Evolutionary conservation across 768 basidiomycete species (phyloP).

Genomic region (Ramaria rubella): DNA sequence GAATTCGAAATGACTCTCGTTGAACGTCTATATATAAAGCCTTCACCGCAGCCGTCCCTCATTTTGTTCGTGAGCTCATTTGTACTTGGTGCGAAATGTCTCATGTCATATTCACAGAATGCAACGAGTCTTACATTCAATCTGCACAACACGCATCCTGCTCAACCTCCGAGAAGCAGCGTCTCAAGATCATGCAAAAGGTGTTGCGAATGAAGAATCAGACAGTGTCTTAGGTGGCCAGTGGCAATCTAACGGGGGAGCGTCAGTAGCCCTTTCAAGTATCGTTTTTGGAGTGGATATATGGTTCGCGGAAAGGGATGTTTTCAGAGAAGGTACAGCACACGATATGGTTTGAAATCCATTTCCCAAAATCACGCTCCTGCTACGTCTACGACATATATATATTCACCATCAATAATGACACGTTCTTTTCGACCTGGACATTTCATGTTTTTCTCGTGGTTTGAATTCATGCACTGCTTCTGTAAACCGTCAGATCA

Average conservation of each 20-base stretch:
- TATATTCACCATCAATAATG: too few species aligned
- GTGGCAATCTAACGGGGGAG: background rate
- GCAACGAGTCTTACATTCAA: constrained; percentile 10
- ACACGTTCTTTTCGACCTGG: too few species aligned
- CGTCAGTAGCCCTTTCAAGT: background rate
- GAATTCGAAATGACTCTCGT: background rate
- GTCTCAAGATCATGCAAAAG: background rate
- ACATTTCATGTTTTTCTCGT: too few species aligned
- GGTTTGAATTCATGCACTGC: too few species aligned
- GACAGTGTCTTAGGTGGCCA: background rate
- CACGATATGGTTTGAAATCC: too few species aligned
- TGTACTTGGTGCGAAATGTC: too few species aligned
- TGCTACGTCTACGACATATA: too few species aligned
- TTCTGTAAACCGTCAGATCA: too few species aligned
- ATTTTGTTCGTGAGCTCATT: too few species aligned
- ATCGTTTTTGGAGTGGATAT: background rate
- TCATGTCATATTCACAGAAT: background rate
- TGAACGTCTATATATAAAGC: background rate
- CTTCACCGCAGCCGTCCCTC: background rate
- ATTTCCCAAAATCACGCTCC: too few species aligned
- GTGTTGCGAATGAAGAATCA: background rate
- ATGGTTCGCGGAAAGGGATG: background rate
- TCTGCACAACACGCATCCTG: constrained; percentile 4
- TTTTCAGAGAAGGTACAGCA: too few species aligned
- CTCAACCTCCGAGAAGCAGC: constrained; percentile 10